Base-by-base conservation (phyloP, 164 flowering plant genomes). In the Piper longum region DNA sequence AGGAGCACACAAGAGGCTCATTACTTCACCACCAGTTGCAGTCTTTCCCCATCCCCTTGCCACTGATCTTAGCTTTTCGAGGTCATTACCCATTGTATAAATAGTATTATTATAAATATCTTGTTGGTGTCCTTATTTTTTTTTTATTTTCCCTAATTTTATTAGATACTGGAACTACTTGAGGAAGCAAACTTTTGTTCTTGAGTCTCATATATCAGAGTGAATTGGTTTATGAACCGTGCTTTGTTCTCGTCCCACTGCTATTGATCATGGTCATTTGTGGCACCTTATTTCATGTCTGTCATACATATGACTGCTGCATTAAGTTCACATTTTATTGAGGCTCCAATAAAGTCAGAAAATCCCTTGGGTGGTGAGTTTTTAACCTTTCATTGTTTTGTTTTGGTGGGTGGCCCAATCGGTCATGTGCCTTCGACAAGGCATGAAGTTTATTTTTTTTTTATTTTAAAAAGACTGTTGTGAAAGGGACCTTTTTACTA, bases 251-350 rank as follows among this genome's bases (percentile, higher is more conserved):
- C 83, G 16, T n/a, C 68, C 39, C 98, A 93, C 75, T 88, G 85
- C 80, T 93, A 93, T 72, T 72, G 89, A 55, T 93, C 98, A 36
- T 93, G 98, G 96, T 96, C 96, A 69, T 89, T 92, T 77, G 93
- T 87, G 39, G 76, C 84, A n/a, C 98, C 96, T 36, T 92, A 77
- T 60, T 0, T 81, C 54, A 89, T 92, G 91, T 81, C 96, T 41
- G 43, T 71, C 60, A 70, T 86, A 70, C 96, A 92, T 72, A 61
- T 85, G 54, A 74, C 84, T 57, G 91, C 93, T 59, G 96, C 88
- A 26, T 62, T 86, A 52, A 73, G 81, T 62, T 63, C 70, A 45
- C 66, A 70, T 44, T 71, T 64, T 64, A 73, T 65, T 61, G 82
- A 75, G 44, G 67, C 82, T 54, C 71, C 79, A 5, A 59, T 59